These are phyloP conservation scores for Brassica rapa DNA, from an alignment of 345 rosid species.

Conservation along the genomic window DNA sequence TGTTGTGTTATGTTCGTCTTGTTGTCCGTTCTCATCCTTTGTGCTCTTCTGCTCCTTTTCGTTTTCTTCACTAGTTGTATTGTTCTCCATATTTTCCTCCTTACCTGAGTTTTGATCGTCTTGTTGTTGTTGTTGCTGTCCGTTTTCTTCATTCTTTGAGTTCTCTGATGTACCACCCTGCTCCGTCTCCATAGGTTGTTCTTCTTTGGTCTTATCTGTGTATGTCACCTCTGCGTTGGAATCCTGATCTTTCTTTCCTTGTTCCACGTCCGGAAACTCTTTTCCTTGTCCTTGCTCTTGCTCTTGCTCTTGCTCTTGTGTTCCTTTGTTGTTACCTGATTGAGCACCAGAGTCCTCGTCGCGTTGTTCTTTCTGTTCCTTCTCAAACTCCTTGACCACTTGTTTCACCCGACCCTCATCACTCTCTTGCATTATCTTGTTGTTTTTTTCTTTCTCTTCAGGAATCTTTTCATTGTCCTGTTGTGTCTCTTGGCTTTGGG, in stretches of 20 bases:
- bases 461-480: slow-evolving; percentile 18
- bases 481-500: slow-evolving; percentile 37
- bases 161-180: slow-evolving; percentile 25
- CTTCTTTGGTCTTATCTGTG: slow-evolving; percentile 41
- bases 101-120: slow-evolving; percentile 32
- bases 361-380: slow-evolving; percentile 50
- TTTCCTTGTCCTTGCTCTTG: slow-evolving; percentile 32
- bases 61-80: slow-evolving; percentile 24
- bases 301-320: slow-evolving; percentile 34
- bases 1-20: slow-evolving; percentile 32
- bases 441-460: background rate
- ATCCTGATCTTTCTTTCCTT: background rate
- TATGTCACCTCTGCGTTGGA: slow-evolving; percentile 17
- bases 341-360: slow-evolving; percentile 52
- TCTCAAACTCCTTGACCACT: slow-evolving; percentile 39
- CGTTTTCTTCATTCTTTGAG: slow-evolving; percentile 14
- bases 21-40: slow-evolving; percentile 30
- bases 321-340: slow-evolving; percentile 21
- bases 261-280: slow-evolving; percentile 44
- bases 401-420: slow-evolving; percentile 18
- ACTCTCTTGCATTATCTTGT: slow-evolving; percentile 18
- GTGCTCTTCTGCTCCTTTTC: slow-evolving; percentile 25
- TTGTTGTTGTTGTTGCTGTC: slow-evolving; percentile 32
- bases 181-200: slow-evolving; percentile 28
- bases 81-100: slow-evolving; percentile 27